These are phyloP conservation scores for Auricularia cornea DNA, from an alignment of 768 basidiomycete species.

Conservation along the genomic window DNA sequence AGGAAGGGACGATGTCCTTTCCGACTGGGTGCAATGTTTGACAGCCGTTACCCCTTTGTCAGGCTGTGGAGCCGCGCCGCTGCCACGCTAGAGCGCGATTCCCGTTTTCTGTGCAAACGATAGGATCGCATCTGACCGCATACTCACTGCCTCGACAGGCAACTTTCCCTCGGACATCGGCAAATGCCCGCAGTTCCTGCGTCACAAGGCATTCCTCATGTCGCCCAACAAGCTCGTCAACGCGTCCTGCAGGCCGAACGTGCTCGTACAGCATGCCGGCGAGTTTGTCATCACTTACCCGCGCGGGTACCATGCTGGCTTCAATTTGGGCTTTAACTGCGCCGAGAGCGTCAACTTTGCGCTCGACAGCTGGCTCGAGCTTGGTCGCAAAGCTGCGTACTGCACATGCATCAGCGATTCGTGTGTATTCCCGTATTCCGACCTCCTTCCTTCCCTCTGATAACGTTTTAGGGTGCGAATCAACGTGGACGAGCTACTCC, in stretches of 20 bases:
- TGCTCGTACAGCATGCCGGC: conserved; percentile 84
- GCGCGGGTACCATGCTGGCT: conserved; percentile 91
- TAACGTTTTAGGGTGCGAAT: conserved; percentile 66
- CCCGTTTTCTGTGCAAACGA: too few relatives aligned
- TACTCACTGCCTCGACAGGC: conserved; percentile 36
- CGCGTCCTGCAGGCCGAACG: conserved; percentile 73
- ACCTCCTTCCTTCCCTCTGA: conserved; percentile 1
- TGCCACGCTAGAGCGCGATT: too few relatives aligned
- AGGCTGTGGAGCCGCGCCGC: too few relatives aligned
- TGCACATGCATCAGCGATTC: conserved; percentile 71
- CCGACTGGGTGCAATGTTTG: too few relatives aligned
- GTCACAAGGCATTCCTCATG: conserved; percentile 93
- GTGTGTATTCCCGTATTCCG: conserved; percentile 26
- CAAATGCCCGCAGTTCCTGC: conserved; percentile 84
- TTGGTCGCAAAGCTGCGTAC: conserved; percentile 71
- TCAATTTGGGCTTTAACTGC: conserved; percentile 94
- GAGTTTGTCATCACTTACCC: conserved; percentile 97
- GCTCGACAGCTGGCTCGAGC: conserved; percentile 84
- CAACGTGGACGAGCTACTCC: conserved; percentile 80
- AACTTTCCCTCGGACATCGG: conserved; percentile 85
- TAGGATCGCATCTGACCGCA: too few relatives aligned
- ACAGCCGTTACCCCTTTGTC: too few relatives aligned
- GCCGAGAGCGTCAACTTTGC: conserved; percentile 98
- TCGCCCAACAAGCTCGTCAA: conserved; percentile 78
- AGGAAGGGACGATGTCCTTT: too few relatives aligned